phyloP scores from a whole-genome alignment of 2,329 filamentous ascomycete genomes.

The Dactylellina cionopaga region DNA sequence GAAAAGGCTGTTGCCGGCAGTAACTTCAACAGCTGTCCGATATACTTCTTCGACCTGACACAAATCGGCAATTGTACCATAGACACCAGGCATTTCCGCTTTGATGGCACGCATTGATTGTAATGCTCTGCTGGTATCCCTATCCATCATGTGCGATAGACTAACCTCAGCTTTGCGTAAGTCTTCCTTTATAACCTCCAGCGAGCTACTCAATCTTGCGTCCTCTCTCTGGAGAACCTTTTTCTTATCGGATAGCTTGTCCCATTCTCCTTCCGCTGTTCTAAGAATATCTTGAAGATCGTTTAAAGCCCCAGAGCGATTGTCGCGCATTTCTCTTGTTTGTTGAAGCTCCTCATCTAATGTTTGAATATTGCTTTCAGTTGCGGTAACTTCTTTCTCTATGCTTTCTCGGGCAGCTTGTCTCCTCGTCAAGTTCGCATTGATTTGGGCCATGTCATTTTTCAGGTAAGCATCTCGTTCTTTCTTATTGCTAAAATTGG shows the following conservation, averaged over 20 bases:
- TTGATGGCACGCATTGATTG: conserved; percentile 87
- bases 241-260: conserved; percentile 83
- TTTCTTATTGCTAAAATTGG: conserved; percentile 85
- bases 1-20: conserved; percentile 90
- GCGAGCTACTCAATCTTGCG: conserved; percentile 81
- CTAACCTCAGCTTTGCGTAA: conserved; percentile 79
- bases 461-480: conserved; percentile 87
- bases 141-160: conserved; percentile 86
- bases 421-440: conserved; percentile 78
- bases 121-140: conserved; percentile 84
- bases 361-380: conserved; percentile 75
- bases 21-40: conserved; percentile 88
- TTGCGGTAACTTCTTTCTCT: conserved; percentile 79
- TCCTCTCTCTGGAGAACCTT: conserved; percentile 90
- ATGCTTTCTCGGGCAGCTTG: conserved; percentile 87
- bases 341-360: conserved; percentile 77
- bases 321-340: conserved; percentile 78
- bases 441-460: conserved; percentile 81
- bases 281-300: conserved; percentile 78
- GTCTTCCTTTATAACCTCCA: conserved; percentile 79
- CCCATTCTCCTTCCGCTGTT: conserved; percentile 78
- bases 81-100: conserved; percentile 82
- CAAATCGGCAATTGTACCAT: conserved; percentile 93
- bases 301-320: conserved; percentile 78
- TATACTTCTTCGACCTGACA: conserved; percentile 86